Evolutionary conservation across 2,329 filamentous ascomycete species (phyloP), one percentile per base, ranked within the genome.

Genomic region (Thielaviopsis euricoi): DNA sequence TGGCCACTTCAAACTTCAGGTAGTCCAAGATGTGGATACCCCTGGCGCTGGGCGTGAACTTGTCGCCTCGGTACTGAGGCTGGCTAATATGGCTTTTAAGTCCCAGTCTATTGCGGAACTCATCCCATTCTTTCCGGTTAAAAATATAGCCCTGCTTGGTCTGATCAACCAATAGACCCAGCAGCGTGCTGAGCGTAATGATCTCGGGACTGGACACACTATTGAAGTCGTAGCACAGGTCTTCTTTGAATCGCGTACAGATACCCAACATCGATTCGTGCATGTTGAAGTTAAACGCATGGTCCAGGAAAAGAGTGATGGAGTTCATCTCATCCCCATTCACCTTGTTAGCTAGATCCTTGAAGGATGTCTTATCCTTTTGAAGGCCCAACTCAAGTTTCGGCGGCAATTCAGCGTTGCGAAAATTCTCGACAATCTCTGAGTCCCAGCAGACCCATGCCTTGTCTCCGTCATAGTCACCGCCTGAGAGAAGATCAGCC

Each of bases 381-480:
- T 48, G 21, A 12, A 60, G 21, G 3, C 46, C 56, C 40, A 60
- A 19, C 2, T 49, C 19, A 9, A 63, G 58, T 0, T 55, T 2
- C 2, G 65, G 65, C 1, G 65, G 62, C 0, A 64, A n/a, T 0
- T 75, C 71, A 0, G 80, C 79, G 59, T 86, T 89, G 4, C 65
- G 62, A 63, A 91, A 91, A n/a, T 81, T 80, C 5, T 71, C 63
- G 0, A 87, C 84, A 2, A 93, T 75, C 0, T 71, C 68, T 0
- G 73, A 71, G 26, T 90, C 85, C 84, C 85, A 91, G 64, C 84
- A 88, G 0, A 88, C 70, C 85, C 86, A 90, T 4, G 86, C 80
- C n/a, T 72, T 76, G 61, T 93, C 87, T 0, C 87, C 87, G 62
- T 91, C 87, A 61, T 89, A 91, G 64, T 91, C 87, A 0, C 87